These are phyloP conservation scores for Drosera capensis DNA, from an alignment of 148 eudicot species.

Conservation along the genomic window DNA sequence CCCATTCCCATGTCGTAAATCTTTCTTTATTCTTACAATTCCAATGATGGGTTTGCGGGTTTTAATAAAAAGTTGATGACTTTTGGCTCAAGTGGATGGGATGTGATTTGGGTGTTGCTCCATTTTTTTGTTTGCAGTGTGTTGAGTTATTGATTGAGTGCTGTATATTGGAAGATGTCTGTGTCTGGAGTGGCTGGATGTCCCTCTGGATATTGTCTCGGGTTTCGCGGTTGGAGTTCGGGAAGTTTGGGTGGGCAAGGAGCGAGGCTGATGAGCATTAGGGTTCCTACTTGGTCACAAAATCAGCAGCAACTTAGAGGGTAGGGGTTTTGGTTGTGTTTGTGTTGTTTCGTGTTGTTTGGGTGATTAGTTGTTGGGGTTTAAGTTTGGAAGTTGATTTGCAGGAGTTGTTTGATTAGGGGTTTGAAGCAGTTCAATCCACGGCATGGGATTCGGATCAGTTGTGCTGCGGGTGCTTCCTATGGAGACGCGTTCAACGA, in stretches of 20 bases:
- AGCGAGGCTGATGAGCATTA: constrained; percentile 9
- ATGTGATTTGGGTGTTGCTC: no score
- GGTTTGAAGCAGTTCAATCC: constrained; percentile 13
- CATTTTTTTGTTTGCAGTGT: no score
- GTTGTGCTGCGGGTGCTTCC: constrained; percentile 71
- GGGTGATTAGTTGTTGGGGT: constrained; percentile 5
- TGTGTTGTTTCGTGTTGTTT: background rate
- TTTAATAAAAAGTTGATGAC: no score
- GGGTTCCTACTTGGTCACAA: constrained; percentile 16
- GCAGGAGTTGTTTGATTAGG: constrained; percentile 26
- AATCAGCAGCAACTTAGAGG: constrained; percentile 14
- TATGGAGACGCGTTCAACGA: constrained; percentile 46
- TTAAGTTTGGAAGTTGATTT: constrained; percentile 3
- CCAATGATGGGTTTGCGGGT: no score
- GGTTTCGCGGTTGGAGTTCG: constrained; percentile 29
- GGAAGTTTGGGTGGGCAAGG: constrained; percentile 12
- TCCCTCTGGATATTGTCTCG: constrained; percentile 33
- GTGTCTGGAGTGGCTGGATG: constrained; percentile 38
- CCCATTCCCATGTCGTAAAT: no score
- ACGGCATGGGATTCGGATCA: constrained; percentile 14
- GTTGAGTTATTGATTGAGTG: no score
- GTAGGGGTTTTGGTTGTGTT: constrained; percentile 11
- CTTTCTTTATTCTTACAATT: no score
- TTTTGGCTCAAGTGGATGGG: no score
- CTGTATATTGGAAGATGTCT: no score